Evolutionary conservation across 495 filamentous ascomycete species (phyloP).

Genomic region (Podospora tetraspora): DNA sequence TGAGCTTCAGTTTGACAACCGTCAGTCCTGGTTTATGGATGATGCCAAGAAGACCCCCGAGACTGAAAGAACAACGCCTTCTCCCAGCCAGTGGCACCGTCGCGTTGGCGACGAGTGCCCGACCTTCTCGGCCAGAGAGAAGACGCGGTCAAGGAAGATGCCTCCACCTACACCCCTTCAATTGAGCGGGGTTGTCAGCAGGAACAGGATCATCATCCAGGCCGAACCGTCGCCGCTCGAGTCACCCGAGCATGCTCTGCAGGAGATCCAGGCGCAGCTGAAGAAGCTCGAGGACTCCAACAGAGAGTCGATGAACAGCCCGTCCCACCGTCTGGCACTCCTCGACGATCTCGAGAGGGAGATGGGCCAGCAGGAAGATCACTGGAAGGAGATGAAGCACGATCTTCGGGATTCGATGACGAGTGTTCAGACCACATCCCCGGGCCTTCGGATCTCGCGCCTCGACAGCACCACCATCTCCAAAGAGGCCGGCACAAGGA

Average conservation of each 20-base stretch:
- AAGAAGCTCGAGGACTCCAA: conserved; percentile 38
- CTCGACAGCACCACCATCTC: conserved; percentile 21
- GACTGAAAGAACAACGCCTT: conserved; percentile 6
- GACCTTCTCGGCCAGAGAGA: conserved; percentile 46
- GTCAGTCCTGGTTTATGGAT: conserved; percentile 7
- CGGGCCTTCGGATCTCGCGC: conserved; percentile 23
- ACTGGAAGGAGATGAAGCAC: conserved; percentile 48
- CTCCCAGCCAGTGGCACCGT: conserved; percentile 40
- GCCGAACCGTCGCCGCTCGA: conserved; percentile 46
- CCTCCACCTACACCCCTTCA: conserved; percentile 46
- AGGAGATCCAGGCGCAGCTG: conserved; percentile 47
- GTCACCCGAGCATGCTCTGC: conserved; percentile 43
- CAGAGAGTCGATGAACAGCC: conserved; percentile 26
- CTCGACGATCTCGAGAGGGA: conserved; percentile 50
- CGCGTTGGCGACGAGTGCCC: conserved; percentile 50
- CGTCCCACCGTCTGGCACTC: conserved; percentile 36
- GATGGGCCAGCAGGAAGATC: conserved; percentile 46
- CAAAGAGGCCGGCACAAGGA: conserved; percentile 19
- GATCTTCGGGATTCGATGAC: conserved; percentile 47
- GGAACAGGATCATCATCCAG: conserved; percentile 33
- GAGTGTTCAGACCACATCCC: conserved; percentile 33
- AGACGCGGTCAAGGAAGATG: conserved; percentile 38
- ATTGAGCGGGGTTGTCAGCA: conserved; percentile 29
- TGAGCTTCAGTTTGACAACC: conserved; percentile 7
- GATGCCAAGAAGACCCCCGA: conserved; percentile 11